Percentiles rank a stretch among this genome's conserved stretches.
These are phyloP conservation scores for Aureobasidium sp. DNA, from an alignment of 2,329 filamentous ascomycete species.

Conservation along the genomic window DNA sequence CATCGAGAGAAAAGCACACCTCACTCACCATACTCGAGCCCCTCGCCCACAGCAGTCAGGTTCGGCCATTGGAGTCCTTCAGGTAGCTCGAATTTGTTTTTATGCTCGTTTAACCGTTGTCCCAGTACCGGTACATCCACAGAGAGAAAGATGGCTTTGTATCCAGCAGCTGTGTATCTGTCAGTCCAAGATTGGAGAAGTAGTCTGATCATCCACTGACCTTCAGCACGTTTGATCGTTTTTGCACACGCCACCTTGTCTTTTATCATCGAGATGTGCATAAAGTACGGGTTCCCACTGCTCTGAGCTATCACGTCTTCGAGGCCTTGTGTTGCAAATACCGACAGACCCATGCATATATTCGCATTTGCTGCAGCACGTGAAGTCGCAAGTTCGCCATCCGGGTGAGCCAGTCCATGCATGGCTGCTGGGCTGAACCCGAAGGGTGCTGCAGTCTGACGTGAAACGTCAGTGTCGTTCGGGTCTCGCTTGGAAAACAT, in stretches of 20 bases:
- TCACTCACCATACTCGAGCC: neutral
- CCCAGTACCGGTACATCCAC: slow-evolving; percentile 44
- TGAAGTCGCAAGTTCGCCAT: slow-evolving; percentile 39
- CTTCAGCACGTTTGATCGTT: slow-evolving; percentile 15
- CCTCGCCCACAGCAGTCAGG: neutral
- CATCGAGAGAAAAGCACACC: neutral
- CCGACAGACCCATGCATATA: slow-evolving; percentile 37
- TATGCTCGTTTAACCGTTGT: slow-evolving; percentile 40
- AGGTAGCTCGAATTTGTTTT: slow-evolving; percentile 41
- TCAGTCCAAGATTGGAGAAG: slow-evolving; percentile 17
- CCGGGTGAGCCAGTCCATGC: slow-evolving; percentile 38
- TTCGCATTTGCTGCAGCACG: slow-evolving; percentile 33
- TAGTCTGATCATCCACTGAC: neutral
- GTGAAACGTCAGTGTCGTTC: neutral
- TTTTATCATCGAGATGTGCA: slow-evolving; percentile 43
- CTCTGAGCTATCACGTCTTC: slow-evolving; percentile 34
- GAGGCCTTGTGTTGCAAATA: slow-evolving; percentile 34
- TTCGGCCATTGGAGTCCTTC: slow-evolving; percentile 37
- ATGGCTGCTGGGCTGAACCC: slow-evolving; percentile 41
- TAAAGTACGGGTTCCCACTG: slow-evolving; percentile 30
- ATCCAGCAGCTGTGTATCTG: slow-evolving; percentile 29
- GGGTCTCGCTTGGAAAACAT: slow-evolving; percentile 14
- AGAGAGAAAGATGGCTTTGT: slow-evolving; percentile 43
- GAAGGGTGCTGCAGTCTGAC: slow-evolving; percentile 28
- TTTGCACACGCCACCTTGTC: slow-evolving; percentile 28